A percentile compares a stretch with the other conserved stretches of the same genome.
Conservation (phyloP, 768 basidiomycete genomes). For the Xanthoconium purpureum region DNA sequence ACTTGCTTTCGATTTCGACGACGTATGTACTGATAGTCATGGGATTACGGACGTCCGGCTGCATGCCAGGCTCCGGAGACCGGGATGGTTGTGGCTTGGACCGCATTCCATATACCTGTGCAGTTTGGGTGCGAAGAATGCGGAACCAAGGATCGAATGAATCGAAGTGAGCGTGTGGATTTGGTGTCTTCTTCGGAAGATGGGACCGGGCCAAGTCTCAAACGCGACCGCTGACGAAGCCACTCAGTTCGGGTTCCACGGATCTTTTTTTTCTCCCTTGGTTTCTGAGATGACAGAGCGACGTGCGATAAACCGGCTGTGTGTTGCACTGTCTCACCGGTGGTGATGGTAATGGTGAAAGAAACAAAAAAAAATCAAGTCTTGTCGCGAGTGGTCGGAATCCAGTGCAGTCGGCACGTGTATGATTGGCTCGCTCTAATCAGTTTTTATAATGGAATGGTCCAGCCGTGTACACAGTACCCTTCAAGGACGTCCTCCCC, state of each 20-base stretch:
- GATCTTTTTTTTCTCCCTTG: neutral
- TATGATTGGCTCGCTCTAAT: conserved; percentile 25
- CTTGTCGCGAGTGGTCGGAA: neutral
- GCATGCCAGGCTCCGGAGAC: neutral
- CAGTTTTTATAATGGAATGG: conserved; percentile 32
- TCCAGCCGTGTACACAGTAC: conserved; percentile 6
- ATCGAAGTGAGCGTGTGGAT: neutral
- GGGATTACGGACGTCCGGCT: neutral
- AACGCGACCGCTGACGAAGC: neutral
- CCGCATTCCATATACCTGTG: neutral
- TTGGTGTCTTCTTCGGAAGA: neutral
- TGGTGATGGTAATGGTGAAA: neutral
- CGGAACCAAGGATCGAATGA: neutral
- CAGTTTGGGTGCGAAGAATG: neutral
- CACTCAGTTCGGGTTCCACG: neutral
- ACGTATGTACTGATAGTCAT: neutral
- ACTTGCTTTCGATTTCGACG: neutral
- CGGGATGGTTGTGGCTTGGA: neutral
- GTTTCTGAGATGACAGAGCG: neutral
- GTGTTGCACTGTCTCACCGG: neutral
- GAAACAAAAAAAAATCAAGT: neutral
- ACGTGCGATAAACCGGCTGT: conserved; percentile 2
- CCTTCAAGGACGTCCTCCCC: neutral
- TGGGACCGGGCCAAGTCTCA: neutral
- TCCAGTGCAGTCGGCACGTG: conserved; percentile 26